phyloP scores from a whole-genome alignment of 306 rosid genomes.

The Castanea crenata region DNA sequence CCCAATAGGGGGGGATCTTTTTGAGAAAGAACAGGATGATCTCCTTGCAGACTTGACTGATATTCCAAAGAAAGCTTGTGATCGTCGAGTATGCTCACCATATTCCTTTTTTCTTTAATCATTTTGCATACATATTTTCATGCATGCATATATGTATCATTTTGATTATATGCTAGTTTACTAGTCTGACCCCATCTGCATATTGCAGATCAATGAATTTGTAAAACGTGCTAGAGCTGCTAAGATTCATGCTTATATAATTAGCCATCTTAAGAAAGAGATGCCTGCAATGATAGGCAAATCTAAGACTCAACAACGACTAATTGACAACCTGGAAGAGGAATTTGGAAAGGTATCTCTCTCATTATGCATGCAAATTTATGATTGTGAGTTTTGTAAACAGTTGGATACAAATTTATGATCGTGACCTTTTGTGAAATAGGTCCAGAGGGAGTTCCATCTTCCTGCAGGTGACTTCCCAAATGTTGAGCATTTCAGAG shows the following conservation, averaged over 20 bases:
- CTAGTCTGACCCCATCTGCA: not conserved
- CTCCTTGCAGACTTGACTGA: constrained; percentile 75
- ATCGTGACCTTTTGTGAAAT: not conserved
- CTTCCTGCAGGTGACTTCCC: constrained; percentile 95
- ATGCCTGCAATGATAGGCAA: constrained; percentile 95
- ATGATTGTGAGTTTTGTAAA: not conserved
- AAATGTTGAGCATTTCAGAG: constrained; percentile 68
- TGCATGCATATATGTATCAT: not conserved
- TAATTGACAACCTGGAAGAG: constrained; percentile 58
- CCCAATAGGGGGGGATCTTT: constrained; percentile 69
- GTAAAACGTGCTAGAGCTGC: constrained; percentile 93
- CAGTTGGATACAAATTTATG: not conserved
- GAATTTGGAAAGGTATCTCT: constrained; percentile 76
- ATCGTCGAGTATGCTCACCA: constrained; percentile 59
- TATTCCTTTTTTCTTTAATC: constrained; percentile 1
- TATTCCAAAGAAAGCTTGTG: constrained; percentile 88
- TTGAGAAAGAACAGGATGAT: constrained; percentile 80
- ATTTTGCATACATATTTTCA: not conserved
- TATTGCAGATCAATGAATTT: constrained; percentile 81
- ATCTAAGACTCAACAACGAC: constrained; percentile 78
- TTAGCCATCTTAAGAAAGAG: constrained; percentile 78
- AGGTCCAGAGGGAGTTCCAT: constrained; percentile 88
- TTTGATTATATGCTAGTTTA: not conserved
- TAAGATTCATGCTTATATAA: constrained; percentile 82
- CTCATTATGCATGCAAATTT: not conserved